Conservation (phyloP, 2,329 filamentous ascomycete species). For the Cladophialophora carrionii region DNA sequence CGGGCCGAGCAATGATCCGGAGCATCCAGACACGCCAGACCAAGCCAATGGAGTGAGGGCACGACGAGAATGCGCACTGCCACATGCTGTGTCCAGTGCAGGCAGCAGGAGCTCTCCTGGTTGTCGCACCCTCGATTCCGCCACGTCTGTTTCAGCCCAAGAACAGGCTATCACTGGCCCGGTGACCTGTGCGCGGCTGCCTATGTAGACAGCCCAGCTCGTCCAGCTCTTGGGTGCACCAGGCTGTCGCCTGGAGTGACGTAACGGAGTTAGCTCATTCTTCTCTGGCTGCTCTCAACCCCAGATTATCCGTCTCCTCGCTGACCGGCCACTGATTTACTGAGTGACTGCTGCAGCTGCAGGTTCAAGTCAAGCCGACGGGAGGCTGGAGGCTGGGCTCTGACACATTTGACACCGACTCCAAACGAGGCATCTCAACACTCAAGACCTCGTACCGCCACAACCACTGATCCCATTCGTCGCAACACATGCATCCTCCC, state of each 20-base stretch:
- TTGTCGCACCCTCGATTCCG: conserved; percentile 6
- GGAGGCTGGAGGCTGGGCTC: conserved; percentile 7
- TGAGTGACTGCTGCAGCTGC: neutral
- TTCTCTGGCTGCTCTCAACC: conserved; percentile 1
- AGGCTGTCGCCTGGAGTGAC: conserved; percentile 3
- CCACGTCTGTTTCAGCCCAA: conserved; percentile 1
- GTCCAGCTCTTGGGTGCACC: neutral
- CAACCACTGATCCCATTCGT: conserved; percentile 7
- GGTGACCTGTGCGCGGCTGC: neutral
- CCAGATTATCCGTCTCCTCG: conserved; percentile 14
- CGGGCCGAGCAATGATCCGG: neutral
- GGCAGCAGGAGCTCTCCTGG: neutral
- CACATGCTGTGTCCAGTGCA: neutral
- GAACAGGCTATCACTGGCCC: neutral
- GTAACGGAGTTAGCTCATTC: conserved; percentile 14
- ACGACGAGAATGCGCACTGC: neutral
- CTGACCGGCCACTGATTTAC: conserved; percentile 1
- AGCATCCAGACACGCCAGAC: neutral
- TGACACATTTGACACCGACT: conserved; percentile 7
- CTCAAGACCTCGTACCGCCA: conserved; percentile 15
- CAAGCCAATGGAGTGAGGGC: neutral
- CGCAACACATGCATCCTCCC: conserved; percentile 6
- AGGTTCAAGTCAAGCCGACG: no score
- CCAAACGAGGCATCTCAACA: neutral
- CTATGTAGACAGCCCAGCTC: conserved; percentile 1